phyloP scores from a whole-genome alignment of 805 yeast species.

The Metschnikowia bowlesiae region DNA sequence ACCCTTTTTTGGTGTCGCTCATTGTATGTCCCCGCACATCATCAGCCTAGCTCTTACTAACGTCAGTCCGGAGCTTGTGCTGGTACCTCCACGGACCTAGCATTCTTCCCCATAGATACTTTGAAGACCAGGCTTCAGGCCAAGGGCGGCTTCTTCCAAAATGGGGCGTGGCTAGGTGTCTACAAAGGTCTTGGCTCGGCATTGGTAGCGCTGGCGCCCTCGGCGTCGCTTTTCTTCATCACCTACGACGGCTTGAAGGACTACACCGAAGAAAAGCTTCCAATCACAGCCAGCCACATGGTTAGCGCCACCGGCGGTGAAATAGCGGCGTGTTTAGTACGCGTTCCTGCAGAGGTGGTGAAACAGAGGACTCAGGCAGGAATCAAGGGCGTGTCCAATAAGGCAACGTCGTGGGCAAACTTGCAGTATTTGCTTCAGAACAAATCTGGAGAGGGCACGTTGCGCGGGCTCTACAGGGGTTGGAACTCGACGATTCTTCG shows the following conservation, averaged over 20 bases:
- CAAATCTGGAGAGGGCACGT: constrained; percentile 69
- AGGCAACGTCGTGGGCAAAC: constrained; percentile 63
- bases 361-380: constrained; percentile 85
- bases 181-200: constrained; percentile 92
- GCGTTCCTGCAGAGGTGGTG: constrained; percentile 96
- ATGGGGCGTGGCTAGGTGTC: constrained; percentile 92
- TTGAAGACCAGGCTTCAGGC: constrained; percentile 93
- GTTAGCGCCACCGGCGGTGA: constrained; percentile 85
- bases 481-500: constrained; percentile 90
- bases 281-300: constrained; percentile 64
- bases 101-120: constrained; percentile 95
- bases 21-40: constrained; percentile 24
- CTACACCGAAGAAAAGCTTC: constrained; percentile 28
- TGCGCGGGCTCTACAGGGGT: constrained; percentile 84
- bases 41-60: constrained; percentile 10
- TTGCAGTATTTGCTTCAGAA: constrained; percentile 58
- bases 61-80: constrained; percentile 83
- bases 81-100: constrained; percentile 92
- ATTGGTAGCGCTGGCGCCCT: constrained; percentile 91
- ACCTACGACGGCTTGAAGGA: constrained; percentile 77
- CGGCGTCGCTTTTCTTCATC: constrained; percentile 46
- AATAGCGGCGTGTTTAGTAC: constrained; percentile 83
- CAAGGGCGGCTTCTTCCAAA: constrained; percentile 83
- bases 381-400: constrained; percentile 27
- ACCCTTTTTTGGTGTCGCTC: constrained; percentile 28